A percentile compares a stretch with the other conserved stretches of the same genome.
Evolutionary conservation across 441 rosid genomes (phyloP).

Genomic region (Kokia cookei): DNA sequence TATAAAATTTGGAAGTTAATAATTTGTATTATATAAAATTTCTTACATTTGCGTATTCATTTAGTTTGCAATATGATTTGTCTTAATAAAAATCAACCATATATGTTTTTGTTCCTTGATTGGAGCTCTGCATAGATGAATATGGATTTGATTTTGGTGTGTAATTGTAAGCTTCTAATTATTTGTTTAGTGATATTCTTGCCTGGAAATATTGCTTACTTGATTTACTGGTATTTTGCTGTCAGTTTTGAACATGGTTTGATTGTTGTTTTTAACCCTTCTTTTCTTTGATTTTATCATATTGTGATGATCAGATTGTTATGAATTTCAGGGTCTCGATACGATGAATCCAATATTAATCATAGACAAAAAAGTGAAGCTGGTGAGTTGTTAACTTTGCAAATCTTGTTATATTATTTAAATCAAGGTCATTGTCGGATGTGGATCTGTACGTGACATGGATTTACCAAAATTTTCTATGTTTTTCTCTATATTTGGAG

Average conservation of each 20-base stretch:
- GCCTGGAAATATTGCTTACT: not conserved
- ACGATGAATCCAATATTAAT: constrained; percentile 44
- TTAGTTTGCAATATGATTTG: not conserved
- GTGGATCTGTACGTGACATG: not conserved
- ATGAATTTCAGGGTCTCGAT: constrained; percentile 45
- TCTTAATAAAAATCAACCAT: not conserved
- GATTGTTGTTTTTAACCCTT: not conserved
- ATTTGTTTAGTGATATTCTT: not conserved
- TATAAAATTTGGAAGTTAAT: too few species aligned
- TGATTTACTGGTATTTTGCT: not conserved
- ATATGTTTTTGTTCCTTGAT: not conserved
- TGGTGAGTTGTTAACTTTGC: constrained; percentile 33
- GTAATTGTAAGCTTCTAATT: not conserved
- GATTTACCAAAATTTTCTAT: not conserved
- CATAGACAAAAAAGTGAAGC: constrained; percentile 44
- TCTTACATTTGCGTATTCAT: not conserved
- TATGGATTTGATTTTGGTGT: not conserved
- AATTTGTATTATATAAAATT: too few species aligned
- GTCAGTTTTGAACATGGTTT: not conserved
- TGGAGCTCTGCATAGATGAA: not conserved
- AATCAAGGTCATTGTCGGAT: not conserved
- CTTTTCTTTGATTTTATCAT: not conserved
- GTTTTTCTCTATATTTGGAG: not conserved
- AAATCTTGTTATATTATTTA: not conserved
- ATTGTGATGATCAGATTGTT: not conserved